Evolutionary conservation across 2,329 filamentous ascomycete species (phyloP), one percentile per base, ranked within the genome.

Genomic region (Fusarium incarnatum): DNA sequence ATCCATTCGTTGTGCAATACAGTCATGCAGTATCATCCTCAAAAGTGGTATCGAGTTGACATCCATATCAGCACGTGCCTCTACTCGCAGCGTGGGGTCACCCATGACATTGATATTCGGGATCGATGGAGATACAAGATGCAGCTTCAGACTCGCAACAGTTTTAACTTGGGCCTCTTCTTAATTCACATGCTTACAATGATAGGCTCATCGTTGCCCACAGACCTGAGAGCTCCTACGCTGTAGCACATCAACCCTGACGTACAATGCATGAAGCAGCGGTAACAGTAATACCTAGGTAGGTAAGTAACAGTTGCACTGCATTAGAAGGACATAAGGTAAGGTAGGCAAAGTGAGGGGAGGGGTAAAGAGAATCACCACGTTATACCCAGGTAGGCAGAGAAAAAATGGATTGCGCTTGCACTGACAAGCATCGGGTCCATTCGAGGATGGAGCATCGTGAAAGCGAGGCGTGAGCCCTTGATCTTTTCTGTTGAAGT

Each of bases 151-250:
- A 49, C 64, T 71, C 54, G 53, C 56, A 50, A 56, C 50, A 60
- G 61, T 56, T 60, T 59, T 61, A 66, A 74, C 42, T 65, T 63
- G 56, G 23, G 37, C 50, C 72, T 65, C 65, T 76, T 72, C 53
- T 67, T 40, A 53, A 65, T 68, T 74, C 74, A 76, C 74, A 76
- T 76, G 74, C 47, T 76, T 52, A 53, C 34, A 76, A 76, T 75
- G 73, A 76, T 76, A 76, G 74, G 74, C 72, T 67, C 68, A 75
- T 76, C 73, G 71, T 66, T 47, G 71, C 56, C 66, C 64, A 72
- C 42, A 62, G 65, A 32, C 45, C 63, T 50, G 64, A 32, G 32
- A 67, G 61, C 47, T 69, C 48, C 40, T 56, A 55, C 50, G 40
- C 53, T 60, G 64, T 70, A 62, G 47, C 56, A 66, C 60, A 55